These are phyloP conservation scores for Fagus crenata DNA, from an alignment of 306 rosid species.

Conservation along the genomic window DNA sequence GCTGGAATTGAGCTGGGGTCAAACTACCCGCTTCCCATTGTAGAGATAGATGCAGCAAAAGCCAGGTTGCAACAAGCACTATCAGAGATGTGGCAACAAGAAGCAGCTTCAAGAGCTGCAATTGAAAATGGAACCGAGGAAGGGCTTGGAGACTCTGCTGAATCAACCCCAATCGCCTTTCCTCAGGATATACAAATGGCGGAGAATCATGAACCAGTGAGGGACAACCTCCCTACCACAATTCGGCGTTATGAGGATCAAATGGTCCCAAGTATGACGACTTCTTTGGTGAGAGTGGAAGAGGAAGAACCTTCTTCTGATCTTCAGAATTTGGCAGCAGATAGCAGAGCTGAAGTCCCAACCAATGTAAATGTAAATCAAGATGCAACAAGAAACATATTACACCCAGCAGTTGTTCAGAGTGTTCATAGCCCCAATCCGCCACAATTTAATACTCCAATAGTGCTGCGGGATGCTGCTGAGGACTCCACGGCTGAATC, in stretches of 20 bases:
- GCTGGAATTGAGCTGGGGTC: conserved; percentile 91
- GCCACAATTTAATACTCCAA: conserved; percentile 31
- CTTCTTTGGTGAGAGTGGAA: conserved; percentile 59
- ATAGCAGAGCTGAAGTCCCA: conserved; percentile 84
- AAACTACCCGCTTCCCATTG: conserved; percentile 86
- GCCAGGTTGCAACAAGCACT: conserved; percentile 68
- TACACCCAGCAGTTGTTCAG: conserved; percentile 42
- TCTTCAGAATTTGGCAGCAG: conserved; percentile 44
- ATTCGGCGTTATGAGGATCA: conserved; percentile 73
- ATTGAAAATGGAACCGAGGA: conserved; percentile 84
- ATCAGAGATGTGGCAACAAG: conserved; percentile 74
- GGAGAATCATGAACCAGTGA: conserved; percentile 55
- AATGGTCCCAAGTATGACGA: conserved; percentile 86
- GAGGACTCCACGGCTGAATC: conserved; percentile 82
- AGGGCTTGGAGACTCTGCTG: conserved; percentile 90
- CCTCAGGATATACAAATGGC: conserved; percentile 78
- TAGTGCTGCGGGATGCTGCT: conserved; percentile 38
- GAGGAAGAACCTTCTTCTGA: conserved; percentile 68
- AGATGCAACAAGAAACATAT: conserved; percentile 45
- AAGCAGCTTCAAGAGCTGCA: conserved; percentile 75
- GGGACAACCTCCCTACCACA: conserved; percentile 46
- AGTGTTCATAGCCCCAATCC: conserved; percentile 29
- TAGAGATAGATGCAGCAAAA: conserved; percentile 73
- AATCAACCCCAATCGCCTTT: conserved; percentile 55
- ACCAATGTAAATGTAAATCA: conserved; percentile 44